Percentiles rank a stretch among this genome's conserved stretches.
Evolutionary conservation across 768 basidiomycete genomes (phyloP).

Genomic region (Galerina sulciceps): DNA sequence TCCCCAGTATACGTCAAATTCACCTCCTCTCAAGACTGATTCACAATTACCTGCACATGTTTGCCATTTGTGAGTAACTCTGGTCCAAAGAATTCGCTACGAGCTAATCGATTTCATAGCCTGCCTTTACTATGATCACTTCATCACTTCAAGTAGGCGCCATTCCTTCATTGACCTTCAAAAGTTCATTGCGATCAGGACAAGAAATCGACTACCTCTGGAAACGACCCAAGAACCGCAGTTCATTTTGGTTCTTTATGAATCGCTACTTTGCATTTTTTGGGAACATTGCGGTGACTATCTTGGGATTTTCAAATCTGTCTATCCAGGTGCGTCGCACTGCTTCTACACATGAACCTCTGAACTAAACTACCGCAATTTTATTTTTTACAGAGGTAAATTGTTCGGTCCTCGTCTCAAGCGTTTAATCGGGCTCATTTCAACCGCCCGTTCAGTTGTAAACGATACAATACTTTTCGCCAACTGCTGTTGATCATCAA

Average conservation of each 20-base stretch:
- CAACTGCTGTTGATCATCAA: slow-evolving; percentile 45
- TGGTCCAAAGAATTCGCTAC: background rate
- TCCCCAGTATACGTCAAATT: background rate
- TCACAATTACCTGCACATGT: slow-evolving; percentile 35
- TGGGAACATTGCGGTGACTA: slow-evolving; percentile 36
- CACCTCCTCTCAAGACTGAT: slow-evolving; percentile 17
- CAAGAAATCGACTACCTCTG: slow-evolving; percentile 49
- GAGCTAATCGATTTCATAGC: slow-evolving; percentile 24
- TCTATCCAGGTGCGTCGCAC: slow-evolving; percentile 21
- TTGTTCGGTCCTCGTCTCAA: too few species aligned
- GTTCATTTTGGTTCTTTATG: slow-evolving; percentile 49
- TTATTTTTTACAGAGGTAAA: too few species aligned
- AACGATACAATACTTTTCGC: slow-evolving; percentile 39
- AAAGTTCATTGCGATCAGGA: slow-evolving; percentile 20
- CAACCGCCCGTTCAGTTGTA: slow-evolving; percentile 36
- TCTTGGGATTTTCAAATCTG: slow-evolving; percentile 33
- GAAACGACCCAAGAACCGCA: slow-evolving; percentile 40
- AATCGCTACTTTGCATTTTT: slow-evolving; percentile 54
- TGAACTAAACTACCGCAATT: too few species aligned
- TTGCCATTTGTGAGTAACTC: slow-evolving; percentile 35
- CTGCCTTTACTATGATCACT: slow-evolving; percentile 43
- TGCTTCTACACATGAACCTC: too few species aligned
- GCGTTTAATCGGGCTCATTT: too few species aligned
- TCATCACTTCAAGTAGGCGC: slow-evolving; percentile 35
- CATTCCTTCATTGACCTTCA: too few species aligned